Evolutionary conservation across 257 asterid genomes (phyloP), one percentile per base, ranked within the genome.

Genomic region (Solanum lycopersicoides): DNA sequence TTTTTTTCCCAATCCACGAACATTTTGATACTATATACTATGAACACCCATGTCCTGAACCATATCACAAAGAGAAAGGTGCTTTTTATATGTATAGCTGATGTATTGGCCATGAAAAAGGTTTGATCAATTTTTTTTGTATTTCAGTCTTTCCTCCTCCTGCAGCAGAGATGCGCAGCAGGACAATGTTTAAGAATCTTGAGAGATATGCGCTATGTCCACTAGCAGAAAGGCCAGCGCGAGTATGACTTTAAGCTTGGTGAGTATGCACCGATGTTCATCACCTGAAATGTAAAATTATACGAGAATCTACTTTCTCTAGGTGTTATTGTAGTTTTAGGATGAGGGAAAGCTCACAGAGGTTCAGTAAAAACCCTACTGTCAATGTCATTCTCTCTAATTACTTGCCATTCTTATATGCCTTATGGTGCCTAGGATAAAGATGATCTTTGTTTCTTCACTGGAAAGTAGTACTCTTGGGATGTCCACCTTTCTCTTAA

Each of bases 331-430:
- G 99, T 95, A 90, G 95, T 95, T 91, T 92, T 95, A 90, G n/a
- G 99, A 97, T 85, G 99, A 97, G 88, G 98, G 99, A n/a, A 95
- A 97, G 92, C 99, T 97, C 88, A 93, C 98, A 60, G 98, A 97
- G 98, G 99, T n/a, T 97, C 88, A 87, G 95, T 89, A 79, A 86
- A 82, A 18, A n/a, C n/a, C 73, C 47, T 75, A 68, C 44, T 68
- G n/a, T 44, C 41, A 45, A 79, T 45, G 25, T 4, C 84, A 79
- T 79, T 79, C 63, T 44, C 16, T 45, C 65, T 74, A 44, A 20
- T 79, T 79, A n/a, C 41, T 79, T 44, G 83, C 82, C 30, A 20
- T 75, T 75, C 59, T 75, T 75, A 23, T 42, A 42, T 76, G 83
- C 13, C 60, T 42, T 76, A 76, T 9, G 35, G 59, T 42, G 60